Evolutionary conservation across 1,284 basidiomycete genomes (phyloP).

Genomic region (Taiwanofungus camphoratus): DNA sequence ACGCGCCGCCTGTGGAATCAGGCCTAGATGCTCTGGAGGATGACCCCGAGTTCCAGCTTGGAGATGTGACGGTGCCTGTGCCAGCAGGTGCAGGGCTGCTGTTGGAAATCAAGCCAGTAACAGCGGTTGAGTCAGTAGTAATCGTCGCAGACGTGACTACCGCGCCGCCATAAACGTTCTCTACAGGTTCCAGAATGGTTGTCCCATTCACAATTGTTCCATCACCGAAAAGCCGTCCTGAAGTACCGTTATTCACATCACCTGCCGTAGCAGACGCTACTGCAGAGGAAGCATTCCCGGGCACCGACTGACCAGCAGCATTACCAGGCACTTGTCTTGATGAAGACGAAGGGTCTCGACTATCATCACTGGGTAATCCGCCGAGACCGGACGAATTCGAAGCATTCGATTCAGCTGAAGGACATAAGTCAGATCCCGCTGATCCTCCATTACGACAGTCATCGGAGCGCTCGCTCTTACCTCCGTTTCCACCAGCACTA

Average conservation of each 20-base stretch:
- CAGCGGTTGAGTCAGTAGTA: no score
- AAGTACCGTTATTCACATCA: not conserved
- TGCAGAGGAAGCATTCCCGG: not conserved
- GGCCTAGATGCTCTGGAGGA: no score
- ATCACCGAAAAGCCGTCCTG: not conserved
- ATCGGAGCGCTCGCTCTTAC: not conserved
- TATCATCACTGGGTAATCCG: not conserved
- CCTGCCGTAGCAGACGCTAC: not conserved
- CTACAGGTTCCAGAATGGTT: not conserved
- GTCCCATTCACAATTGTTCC: not conserved
- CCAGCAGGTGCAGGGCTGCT: no score
- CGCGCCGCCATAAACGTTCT: not conserved
- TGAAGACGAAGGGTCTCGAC: constrained; percentile 1
- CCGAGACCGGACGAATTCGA: not conserved
- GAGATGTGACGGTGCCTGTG: no score
- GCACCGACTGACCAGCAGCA: not conserved
- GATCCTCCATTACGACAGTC: constrained; percentile 10
- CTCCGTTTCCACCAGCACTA: not conserved
- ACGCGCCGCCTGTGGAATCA: no score
- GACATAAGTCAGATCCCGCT: constrained; percentile 10
- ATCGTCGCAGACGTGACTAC: no score
- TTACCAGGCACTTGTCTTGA: not conserved
- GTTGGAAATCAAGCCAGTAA: no score
- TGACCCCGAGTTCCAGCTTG: no score
- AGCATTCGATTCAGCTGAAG: constrained; percentile 1